Percentiles rank a stretch among this genome's conserved stretches.
Conservation (phyloP, 108 stramenopile genomes). For the Bacterosira constricta region DNA sequence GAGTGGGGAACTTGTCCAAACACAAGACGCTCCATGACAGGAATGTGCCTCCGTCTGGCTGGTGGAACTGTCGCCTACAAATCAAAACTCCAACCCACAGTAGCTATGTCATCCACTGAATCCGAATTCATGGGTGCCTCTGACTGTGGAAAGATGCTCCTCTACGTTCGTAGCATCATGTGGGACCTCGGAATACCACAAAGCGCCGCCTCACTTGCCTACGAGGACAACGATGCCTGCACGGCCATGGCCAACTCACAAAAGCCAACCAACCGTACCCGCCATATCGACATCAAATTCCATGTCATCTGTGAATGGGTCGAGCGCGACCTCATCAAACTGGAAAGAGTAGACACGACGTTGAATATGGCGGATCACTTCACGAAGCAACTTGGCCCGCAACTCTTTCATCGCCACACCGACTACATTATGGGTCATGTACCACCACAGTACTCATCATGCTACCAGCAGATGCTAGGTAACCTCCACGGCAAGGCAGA, state of each 20-base stretch:
- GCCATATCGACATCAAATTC: slow-evolving; percentile 31
- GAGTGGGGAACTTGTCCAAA: slow-evolving; percentile 31
- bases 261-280: slow-evolving; percentile 11
- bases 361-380: neutral
- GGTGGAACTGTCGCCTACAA: slow-evolving; percentile 37
- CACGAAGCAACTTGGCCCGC: neutral
- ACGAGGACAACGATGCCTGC: slow-evolving; percentile 27
- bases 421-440: slow-evolving; percentile 2
- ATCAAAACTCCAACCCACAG: slow-evolving; percentile 21
- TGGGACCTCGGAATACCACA: slow-evolving; percentile 43
- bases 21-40: slow-evolving; percentile 30
- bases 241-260: slow-evolving; percentile 13
- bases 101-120: slow-evolving; percentile 28
- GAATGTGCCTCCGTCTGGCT: slow-evolving; percentile 19
- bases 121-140: slow-evolving; percentile 17
- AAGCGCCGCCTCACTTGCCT: slow-evolving; percentile 11
- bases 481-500: too few relatives aligned
- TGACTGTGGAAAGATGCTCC: slow-evolving; percentile 30
- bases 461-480: too few relatives aligned
- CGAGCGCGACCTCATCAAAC: neutral
- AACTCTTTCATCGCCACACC: neutral
- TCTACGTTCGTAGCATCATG: slow-evolving; percentile 35
- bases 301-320: neutral
- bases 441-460: neutral
- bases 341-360: neutral